Evolutionary conservation across 1,139 yeast species (phyloP).

Genomic region (Pichia kudriavzevii): DNA sequence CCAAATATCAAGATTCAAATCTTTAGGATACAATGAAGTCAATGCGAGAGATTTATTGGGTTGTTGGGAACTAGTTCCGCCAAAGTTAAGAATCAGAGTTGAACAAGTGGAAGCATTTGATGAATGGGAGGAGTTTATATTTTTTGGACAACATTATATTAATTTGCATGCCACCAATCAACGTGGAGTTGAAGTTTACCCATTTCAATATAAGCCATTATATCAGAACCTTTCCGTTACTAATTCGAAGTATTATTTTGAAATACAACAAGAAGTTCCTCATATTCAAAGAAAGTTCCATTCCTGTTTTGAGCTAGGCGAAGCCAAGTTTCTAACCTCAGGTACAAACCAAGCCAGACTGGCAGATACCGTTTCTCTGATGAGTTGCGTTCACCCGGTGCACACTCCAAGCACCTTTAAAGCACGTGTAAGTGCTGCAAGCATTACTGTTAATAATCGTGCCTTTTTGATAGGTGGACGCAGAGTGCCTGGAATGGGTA

Average conservation of each 20-base stretch:
- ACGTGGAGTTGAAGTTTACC: slow-evolving; percentile 8
- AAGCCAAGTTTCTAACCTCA: slow-evolving; percentile 38
- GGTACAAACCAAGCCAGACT: slow-evolving; percentile 47
- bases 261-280: slow-evolving; percentile 2
- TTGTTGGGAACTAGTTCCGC: slow-evolving; percentile 46
- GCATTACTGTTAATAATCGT: slow-evolving; percentile 29
- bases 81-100: slow-evolving; percentile 37
- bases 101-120: slow-evolving; percentile 61
- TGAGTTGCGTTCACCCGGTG: neutral
- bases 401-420: slow-evolving; percentile 13
- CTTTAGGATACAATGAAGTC: slow-evolving; percentile 40
- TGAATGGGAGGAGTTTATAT: slow-evolving; percentile 75
- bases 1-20: slow-evolving; percentile 45
- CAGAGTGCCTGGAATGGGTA: slow-evolving; percentile 45
- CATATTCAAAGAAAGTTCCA: slow-evolving; percentile 13
- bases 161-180: slow-evolving; percentile 56
- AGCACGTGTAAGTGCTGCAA: slow-evolving; percentile 57
- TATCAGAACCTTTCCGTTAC: slow-evolving; percentile 1
- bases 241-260: slow-evolving; percentile 1
- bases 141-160: slow-evolving; percentile 72
- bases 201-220: neutral
- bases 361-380: slow-evolving; percentile 19
- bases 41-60: slow-evolving; percentile 50
- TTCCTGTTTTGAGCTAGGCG: slow-evolving; percentile 32
- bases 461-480: slow-evolving; percentile 62